These are phyloP conservation scores for Nicotiana rustica DNA, from an alignment of 305 asterid species.

Conservation along the genomic window DNA sequence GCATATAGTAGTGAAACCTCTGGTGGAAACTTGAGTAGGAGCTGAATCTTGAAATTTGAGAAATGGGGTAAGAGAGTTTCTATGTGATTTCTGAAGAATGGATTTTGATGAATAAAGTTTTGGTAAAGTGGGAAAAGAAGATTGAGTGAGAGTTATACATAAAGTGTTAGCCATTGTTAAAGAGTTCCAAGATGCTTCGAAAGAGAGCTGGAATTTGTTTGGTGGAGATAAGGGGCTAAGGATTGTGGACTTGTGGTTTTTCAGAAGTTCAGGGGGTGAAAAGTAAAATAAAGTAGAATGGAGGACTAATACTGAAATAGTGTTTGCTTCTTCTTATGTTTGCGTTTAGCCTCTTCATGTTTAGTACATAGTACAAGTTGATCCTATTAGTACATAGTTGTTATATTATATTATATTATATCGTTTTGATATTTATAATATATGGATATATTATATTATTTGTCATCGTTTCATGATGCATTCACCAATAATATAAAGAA, in stretches of 20 bases:
- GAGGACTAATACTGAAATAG: constrained; percentile 16
- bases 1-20: constrained; percentile 31
- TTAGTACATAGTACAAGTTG: too few species aligned
- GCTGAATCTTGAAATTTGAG: constrained; percentile 33
- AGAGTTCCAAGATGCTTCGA: constrained; percentile 12
- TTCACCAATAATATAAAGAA: too few species aligned
- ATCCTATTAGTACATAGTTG: too few species aligned
- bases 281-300: neutral
- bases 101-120: constrained; percentile 13
- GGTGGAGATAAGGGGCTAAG: constrained; percentile 32
- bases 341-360: neutral
- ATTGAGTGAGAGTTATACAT: constrained; percentile 27
- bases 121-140: neutral
- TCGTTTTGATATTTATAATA: too few species aligned
- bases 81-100: neutral
- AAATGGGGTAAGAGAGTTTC: constrained; percentile 32
- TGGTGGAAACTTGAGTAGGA: neutral
- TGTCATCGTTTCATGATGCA: too few species aligned
- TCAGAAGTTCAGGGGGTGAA: constrained; percentile 25
- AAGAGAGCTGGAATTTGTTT: neutral
- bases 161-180: constrained; percentile 31
- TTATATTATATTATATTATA: too few species aligned
- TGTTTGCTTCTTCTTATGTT: neutral
- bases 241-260: constrained; percentile 13
- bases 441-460: too few species aligned